Evolutionary conservation across 768 basidiomycete species (phyloP), one percentile per base, ranked within the genome.

Genomic region (Naematelia aurantialba): DNA sequence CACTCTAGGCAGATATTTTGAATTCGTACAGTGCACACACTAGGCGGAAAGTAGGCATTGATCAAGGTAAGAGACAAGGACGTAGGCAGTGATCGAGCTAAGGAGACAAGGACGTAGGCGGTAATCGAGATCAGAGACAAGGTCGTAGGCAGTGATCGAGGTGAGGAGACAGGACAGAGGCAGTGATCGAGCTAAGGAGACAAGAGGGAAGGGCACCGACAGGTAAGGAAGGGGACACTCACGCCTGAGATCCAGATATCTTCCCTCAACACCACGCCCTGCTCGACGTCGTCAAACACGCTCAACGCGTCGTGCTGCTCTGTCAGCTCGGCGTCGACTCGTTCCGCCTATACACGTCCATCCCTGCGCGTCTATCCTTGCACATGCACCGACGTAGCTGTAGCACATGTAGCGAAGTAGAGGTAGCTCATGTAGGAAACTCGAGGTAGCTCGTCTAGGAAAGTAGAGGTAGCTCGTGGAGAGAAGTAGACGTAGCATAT

Each of bases 241-340:
- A 75, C 73, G 70, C 85, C 86, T 2, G 88, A 89, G 1, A 89
- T 75, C 87, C 87, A 90, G 70, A 87, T 83, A 58, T 81, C 81
- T 59, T 89, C 88, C 3, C 70, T 75, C 0, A 82, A 80, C 0
- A 87, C 78, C 1, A 83, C 59, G 0, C 84, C 86, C 34, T 83
- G 81, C 17, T 80, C 77, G 1, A 89, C 84, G 65, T 91, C 88
- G 27, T 82, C 79, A 30, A 88, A 79, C 1, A 88, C 83, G 39
- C 80, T 72, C 3, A 80, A 70, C 61, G 87, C 85, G 42, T 84
- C 83, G 19, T 82, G 83, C 76, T 89, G 85, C 42, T 85, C 76
- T 3, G 83, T 82, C 29, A 26, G 53, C 30, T 17, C 25, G n/a
- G n/a, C 25, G 46, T 55, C 50, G 45, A 17, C 27, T 58, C 11